Percentiles rank a stretch among this genome's conserved stretches.
Conservation (phyloP, 2,329 filamentous ascomycete species). For the Ophiostoma sp. region DNA sequence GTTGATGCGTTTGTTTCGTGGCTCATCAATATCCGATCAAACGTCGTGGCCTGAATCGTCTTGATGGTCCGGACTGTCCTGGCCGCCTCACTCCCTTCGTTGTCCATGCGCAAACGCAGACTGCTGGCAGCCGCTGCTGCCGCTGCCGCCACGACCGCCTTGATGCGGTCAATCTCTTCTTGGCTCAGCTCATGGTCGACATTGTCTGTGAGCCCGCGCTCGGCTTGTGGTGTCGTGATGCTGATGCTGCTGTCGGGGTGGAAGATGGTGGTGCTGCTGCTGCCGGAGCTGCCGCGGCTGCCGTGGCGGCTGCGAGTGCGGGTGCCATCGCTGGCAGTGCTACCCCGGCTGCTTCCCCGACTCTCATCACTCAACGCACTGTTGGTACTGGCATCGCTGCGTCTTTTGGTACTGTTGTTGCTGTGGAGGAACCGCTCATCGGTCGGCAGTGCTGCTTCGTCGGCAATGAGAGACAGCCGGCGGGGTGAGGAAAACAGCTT, state of each 20-base stretch:
- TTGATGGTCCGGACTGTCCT: neutral
- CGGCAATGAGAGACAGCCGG: constrained; percentile 21
- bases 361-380: neutral
- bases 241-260: constrained; percentile 36
- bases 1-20: neutral
- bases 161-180: constrained; percentile 53
- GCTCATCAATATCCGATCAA: neutral
- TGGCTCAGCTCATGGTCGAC: constrained; percentile 23
- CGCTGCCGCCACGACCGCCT: constrained; percentile 45
- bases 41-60: neutral
- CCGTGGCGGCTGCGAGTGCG: neutral
- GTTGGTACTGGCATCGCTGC: neutral
- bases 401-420: neutral
- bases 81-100: neutral
- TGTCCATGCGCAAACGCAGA: constrained; percentile 19
- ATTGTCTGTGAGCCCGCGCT: constrained; percentile 23
- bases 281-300: neutral
- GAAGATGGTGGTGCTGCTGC: constrained; percentile 10
- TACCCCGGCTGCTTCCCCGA: neutral
- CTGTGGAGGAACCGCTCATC: neutral
- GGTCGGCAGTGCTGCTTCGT: neutral
- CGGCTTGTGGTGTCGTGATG: constrained; percentile 28
- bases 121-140: constrained; percentile 18
- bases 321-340: neutral
- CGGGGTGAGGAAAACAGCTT: constrained; percentile 43